These are phyloP conservation scores for Beauveria medogensis DNA, from an alignment of 2,329 filamentous ascomycete species.

Conservation along the genomic window DNA sequence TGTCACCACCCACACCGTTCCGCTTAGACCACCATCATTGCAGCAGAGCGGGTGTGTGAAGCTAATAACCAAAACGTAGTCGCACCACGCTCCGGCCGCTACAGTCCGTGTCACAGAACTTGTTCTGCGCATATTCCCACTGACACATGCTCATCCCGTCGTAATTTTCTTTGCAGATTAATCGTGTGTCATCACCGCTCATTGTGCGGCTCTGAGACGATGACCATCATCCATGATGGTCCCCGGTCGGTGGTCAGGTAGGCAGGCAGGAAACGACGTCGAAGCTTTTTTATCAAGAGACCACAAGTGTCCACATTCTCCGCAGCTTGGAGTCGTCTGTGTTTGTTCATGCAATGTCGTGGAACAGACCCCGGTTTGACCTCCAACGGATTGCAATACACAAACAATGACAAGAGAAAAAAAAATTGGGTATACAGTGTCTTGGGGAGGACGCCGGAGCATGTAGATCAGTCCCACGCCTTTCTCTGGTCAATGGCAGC, in stretches of 20 bases:
- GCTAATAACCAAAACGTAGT: not conserved
- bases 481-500: no score
- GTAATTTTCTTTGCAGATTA: not conserved
- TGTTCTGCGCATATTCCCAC: not conserved
- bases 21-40: not conserved
- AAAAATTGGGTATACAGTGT: not conserved
- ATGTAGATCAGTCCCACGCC: not conserved
- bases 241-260: no score
- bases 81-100: not conserved
- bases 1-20: not conserved
- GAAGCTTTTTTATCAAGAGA: no score
- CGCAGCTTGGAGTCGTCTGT: not conserved
- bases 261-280: no score
- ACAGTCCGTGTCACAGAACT: constrained; percentile 4
- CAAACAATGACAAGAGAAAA: no score
- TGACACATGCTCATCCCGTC: not conserved
- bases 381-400: not conserved
- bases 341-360: not conserved
- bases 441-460: not conserved
- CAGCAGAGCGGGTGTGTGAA: not conserved
- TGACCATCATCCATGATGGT: no score
- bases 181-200: not conserved
- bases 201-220: no score
- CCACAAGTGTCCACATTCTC: not conserved
- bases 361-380: not conserved